phyloP scores from a whole-genome alignment of 106 monocot species.

The Platanthera guangdongensis region DNA sequence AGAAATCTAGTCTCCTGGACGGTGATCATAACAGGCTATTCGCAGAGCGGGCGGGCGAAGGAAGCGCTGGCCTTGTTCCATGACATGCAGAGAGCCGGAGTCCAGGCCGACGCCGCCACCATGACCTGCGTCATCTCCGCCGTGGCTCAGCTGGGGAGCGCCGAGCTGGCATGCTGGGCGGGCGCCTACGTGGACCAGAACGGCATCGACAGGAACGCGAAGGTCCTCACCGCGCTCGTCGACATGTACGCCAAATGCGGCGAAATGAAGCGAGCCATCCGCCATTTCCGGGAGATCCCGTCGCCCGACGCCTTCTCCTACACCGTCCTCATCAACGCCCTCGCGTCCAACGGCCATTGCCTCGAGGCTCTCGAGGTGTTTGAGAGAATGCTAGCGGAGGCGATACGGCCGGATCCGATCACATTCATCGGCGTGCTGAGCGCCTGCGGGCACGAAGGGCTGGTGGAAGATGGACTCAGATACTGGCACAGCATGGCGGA shows the following conservation, averaged over 20 bases:
- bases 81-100: conserved; percentile 27
- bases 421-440: conserved; percentile 49
- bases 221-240: conserved; percentile 46
- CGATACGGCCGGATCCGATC: conserved; percentile 39
- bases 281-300: conserved; percentile 32
- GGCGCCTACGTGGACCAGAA: conserved; percentile 28
- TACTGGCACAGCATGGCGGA: conserved; percentile 37
- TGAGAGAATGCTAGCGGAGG: conserved; percentile 25
- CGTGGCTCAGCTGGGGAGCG: conserved; percentile 23
- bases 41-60: conserved; percentile 32
- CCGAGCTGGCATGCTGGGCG: conserved; percentile 30
- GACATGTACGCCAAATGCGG: conserved; percentile 66
- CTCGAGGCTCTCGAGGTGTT: conserved; percentile 31
- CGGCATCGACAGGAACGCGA: conserved; percentile 40
- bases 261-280: conserved; percentile 27
- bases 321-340: conserved; percentile 48
- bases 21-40: conserved; percentile 42
- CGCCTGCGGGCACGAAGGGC: conserved; percentile 49
- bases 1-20: conserved; percentile 50
- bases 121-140: conserved; percentile 49
- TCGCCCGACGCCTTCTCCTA: conserved; percentile 39
- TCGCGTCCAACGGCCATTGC: conserved; percentile 49
- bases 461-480: conserved; percentile 33
- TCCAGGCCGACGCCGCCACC: conserved; percentile 34
- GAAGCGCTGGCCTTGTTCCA: conserved; percentile 35